Base-by-base conservation (phyloP, 2,329 filamentous ascomycete species). In the Botryotinia convoluta region DNA sequence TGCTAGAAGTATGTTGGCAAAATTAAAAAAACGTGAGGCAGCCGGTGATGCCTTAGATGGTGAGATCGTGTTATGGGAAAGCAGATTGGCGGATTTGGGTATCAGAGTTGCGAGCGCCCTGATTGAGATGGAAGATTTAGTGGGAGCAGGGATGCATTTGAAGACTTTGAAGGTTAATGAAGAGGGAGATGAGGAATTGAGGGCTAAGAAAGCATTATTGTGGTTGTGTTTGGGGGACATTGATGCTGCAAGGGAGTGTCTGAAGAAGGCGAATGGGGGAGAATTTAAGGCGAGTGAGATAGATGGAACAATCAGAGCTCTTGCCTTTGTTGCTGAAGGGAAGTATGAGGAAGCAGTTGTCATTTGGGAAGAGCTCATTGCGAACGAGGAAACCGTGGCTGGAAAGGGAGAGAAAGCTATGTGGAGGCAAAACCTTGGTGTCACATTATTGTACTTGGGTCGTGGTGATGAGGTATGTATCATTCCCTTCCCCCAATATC, bases 81-180 rank as follows among this genome's bases (percentile, higher is more conserved):
- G 83, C 0, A 84, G 95, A 39, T 85, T 98, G 0, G 84, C 86
- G 1, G 94, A 98, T 75, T 85, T 98, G 3, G 95, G 94, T 0
- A 85, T 92, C 62, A 84, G 87, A 72, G 88, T 92, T 1, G 88
- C 88, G 0, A 87, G 88, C 22, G 90, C 91, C 0, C 83, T 96
- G 42, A 86, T 95, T 9, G 93, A 96, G 81, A 97, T 98, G 90
- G 93, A 94, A 14, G 95, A 99, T 80, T 81, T 97, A 0, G 89
- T 92, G 3, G 93, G 93, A 7, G 96, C 95, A 0, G 89, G 87
- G 1, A 85, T 91, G 44, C 94, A 97, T 78, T 84, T 99, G 3
- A 84, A 85, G 32, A 89, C 86, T 5, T 81, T 97, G 22, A 83
- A 74, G 16, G 35, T 76, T 6, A 37, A 32, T 20, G 81, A 68